phyloP scores from a whole-genome alignment of 352 stramenopile genomes.

The Aphanomyces cochlioides region DNA sequence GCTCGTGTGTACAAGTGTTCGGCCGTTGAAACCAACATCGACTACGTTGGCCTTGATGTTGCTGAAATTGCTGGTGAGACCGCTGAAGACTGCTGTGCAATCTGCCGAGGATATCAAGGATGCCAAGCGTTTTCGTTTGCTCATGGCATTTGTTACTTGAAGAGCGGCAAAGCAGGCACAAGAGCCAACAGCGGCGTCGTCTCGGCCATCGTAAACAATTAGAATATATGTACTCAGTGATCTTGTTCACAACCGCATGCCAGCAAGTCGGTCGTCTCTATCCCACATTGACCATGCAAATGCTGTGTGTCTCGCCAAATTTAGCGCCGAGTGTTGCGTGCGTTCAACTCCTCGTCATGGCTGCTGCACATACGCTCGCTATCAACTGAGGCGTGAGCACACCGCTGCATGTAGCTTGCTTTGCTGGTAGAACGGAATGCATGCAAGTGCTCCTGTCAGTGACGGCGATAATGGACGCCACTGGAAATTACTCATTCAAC shows the following conservation, averaged over 20 bases:
- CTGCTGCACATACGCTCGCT: conserved; percentile 30
- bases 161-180: conserved; percentile 24
- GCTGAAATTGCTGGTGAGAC: conserved; percentile 21
- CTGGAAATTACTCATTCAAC: conserved; percentile 48
- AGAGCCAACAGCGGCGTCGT: conserved; percentile 22
- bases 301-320: no score
- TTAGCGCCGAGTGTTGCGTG: conserved; percentile 33
- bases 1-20: conserved; percentile 30
- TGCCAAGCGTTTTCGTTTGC: conserved; percentile 27
- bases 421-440: conserved; percentile 44
- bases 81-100: conserved; percentile 26
- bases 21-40: conserved; percentile 29
- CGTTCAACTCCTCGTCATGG: conserved; percentile 34
- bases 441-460: conserved; percentile 56
- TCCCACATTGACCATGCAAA: no score
- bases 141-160: conserved; percentile 27
- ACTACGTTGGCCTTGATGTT: conserved; percentile 42
- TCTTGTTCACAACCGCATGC: no score
- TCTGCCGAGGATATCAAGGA: conserved; percentile 14
- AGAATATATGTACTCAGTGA: no score
- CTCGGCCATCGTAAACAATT: conserved; percentile 3
- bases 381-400: conserved; percentile 47
- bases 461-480: conserved; percentile 42
- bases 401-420: conserved; percentile 50
- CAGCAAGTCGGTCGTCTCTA: no score